These are phyloP conservation scores for Iodosphaeria phyllophila DNA, from an alignment of 2,329 filamentous ascomycete species.

Conservation along the genomic window DNA sequence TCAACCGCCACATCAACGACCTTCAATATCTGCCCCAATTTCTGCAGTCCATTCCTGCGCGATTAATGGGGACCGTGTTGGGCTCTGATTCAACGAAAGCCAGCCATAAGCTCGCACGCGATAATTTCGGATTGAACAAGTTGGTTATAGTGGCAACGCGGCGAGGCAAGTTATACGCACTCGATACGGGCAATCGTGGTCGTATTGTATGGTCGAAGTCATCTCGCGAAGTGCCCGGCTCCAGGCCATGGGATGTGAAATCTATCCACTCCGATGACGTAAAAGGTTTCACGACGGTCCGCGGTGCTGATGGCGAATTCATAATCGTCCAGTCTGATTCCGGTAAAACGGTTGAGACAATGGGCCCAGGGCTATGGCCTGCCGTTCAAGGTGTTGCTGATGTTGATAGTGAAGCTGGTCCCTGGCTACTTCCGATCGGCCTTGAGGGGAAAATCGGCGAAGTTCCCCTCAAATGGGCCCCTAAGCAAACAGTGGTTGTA, in stretches of 20 bases:
- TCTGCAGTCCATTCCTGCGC: conserved; percentile 47
- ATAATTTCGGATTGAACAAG: conserved; percentile 81
- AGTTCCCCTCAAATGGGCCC: conserved; percentile 24
- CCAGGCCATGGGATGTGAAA: conserved; percentile 44
- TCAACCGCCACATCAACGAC: conserved; percentile 66
- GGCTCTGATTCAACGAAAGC: conserved; percentile 30
- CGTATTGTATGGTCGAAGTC: conserved; percentile 58
- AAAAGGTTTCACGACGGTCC: conserved; percentile 35
- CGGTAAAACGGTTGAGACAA: conserved; percentile 29
- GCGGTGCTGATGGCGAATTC: conserved; percentile 41
- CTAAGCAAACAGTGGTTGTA: conserved; percentile 35
- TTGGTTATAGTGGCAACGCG: conserved; percentile 63
- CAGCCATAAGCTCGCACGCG: conserved; percentile 33
- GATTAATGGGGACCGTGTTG: conserved; percentile 45
- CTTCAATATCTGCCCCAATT: conserved; percentile 59
- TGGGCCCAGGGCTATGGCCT: conserved; percentile 18
- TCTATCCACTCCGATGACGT: conserved; percentile 44
- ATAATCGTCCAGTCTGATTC: conserved; percentile 34
- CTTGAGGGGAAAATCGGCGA: conserved; percentile 27
- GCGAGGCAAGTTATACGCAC: conserved; percentile 59
- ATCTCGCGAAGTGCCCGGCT: conserved; percentile 35
- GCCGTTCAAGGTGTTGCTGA: conserved; percentile 27
- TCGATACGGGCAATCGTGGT: conserved; percentile 61
- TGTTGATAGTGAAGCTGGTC: conserved; percentile 31
- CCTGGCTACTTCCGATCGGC: conserved; percentile 34